phyloP scores from a whole-genome alignment of 164 flowering plant species.

The Vitis labrusca region DNA sequence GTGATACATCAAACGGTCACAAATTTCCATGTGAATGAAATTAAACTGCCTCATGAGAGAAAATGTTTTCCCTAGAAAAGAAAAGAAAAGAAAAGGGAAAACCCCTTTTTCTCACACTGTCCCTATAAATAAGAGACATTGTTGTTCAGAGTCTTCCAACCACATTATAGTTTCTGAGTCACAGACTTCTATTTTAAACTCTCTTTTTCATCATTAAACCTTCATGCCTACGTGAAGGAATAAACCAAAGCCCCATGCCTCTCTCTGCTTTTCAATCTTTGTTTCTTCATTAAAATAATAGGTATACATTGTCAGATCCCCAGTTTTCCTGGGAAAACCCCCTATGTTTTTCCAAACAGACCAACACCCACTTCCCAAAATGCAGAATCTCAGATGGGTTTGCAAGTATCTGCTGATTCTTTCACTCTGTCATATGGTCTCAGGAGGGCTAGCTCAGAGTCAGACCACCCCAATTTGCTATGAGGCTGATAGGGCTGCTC shows the following conservation, averaged over 20 bases:
- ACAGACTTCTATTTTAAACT: constrained; percentile 6
- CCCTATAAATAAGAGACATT: constrained; percentile 34
- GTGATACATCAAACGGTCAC: constrained; percentile 52
- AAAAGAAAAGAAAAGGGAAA: background rate
- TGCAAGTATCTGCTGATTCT: constrained; percentile 31
- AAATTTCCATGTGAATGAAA: constrained; percentile 50
- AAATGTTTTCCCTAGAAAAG: background rate
- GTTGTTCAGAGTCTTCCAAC: constrained; percentile 2
- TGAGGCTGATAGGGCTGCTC: constrained; percentile 65
- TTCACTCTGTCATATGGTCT: constrained; percentile 17
- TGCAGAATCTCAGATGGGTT: constrained; percentile 43
- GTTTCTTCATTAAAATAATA: constrained; percentile 14
- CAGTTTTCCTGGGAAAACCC: constrained; percentile 3
- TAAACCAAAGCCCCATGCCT: constrained; percentile 8
- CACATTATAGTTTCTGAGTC: constrained; percentile 10
- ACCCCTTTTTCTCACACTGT: no score
- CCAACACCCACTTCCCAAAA: constrained; percentile 43
- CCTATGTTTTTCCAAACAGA: constrained; percentile 16
- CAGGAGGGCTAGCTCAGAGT: constrained; percentile 22
- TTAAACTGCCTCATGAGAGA: constrained; percentile 9
- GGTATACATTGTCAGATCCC: constrained; percentile 12
- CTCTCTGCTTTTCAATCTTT: constrained; percentile 9
- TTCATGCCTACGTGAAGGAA: constrained; percentile 60
- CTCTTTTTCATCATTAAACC: constrained; percentile 53
- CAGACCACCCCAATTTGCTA: constrained; percentile 35